Conservation (phyloP, 2,329 filamentous ascomycete species). For the Rhexocercosporidium sp. region DNA sequence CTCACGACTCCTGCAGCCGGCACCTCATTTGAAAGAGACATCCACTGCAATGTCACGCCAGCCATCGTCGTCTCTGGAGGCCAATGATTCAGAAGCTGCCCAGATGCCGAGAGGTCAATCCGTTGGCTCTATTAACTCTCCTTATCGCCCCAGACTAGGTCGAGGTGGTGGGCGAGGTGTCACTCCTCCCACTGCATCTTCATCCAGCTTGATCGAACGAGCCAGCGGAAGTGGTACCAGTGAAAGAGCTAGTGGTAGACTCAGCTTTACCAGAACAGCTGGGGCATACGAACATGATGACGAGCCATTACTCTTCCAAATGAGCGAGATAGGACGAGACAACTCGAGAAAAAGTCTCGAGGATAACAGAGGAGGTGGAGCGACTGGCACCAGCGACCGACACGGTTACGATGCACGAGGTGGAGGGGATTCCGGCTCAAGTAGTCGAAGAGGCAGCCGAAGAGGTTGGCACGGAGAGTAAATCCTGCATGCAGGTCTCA, state of each 20-base stretch:
- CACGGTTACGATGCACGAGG: constrained; percentile 31
- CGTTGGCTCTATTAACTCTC: constrained; percentile 38
- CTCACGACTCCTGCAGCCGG: constrained; percentile 41
- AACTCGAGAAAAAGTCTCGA: constrained; percentile 62
- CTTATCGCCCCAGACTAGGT: constrained; percentile 41
- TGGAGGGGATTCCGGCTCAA: constrained; percentile 39
- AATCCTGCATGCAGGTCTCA: constrained; percentile 22
- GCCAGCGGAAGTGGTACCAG: constrained; percentile 42
- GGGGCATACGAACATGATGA: constrained; percentile 62
- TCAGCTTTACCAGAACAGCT: constrained; percentile 50
- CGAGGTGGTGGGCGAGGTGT: constrained; percentile 40
- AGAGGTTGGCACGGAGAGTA: constrained; percentile 35
- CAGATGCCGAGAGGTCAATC: constrained; percentile 35
- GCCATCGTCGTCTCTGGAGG: constrained; percentile 38
- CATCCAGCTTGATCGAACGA: constrained; percentile 43
- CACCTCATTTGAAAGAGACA: constrained; percentile 39
- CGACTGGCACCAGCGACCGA: constrained; percentile 28
- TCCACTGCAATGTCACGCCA: constrained; percentile 36
- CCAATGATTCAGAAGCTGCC: constrained; percentile 34
- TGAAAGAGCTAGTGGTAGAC: constrained; percentile 46
- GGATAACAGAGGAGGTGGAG: constrained; percentile 39
- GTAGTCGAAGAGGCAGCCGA: constrained; percentile 40
- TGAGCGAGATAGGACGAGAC: constrained; percentile 69
- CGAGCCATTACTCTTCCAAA: constrained; percentile 73
- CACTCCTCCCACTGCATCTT: constrained; percentile 42